Conservation (phyloP, 805 yeast genomes). For the Nakazawaea molendinolei region DNA sequence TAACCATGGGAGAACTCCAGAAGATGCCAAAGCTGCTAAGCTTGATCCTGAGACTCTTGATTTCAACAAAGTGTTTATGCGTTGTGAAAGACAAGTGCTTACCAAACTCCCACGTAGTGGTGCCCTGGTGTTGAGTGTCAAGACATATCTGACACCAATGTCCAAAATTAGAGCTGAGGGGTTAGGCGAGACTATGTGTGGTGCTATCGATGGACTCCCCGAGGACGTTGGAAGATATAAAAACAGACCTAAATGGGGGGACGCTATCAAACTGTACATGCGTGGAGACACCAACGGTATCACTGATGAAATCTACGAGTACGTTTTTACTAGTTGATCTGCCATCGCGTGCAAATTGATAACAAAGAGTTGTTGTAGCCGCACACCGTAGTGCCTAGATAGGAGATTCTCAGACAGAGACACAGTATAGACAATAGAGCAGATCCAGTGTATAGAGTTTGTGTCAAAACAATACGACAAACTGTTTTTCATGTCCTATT, state of each 20-base stretch:
- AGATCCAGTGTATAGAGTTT: no score
- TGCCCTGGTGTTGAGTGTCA: conserved; percentile 43
- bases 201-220: conserved; percentile 61
- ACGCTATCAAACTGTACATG: conserved; percentile 43
- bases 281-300: conserved; percentile 30
- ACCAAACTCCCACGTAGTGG: conserved; percentile 43
- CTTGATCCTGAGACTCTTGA: conserved; percentile 25
- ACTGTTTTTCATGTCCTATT: no score
- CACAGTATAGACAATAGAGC: no score
- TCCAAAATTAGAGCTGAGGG: conserved; percentile 38
- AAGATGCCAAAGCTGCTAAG: conserved; percentile 28
- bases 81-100: conserved; percentile 55
- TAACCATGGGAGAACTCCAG: conserved; percentile 29
- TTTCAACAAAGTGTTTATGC: conserved; percentile 42
- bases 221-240: conserved; percentile 56
- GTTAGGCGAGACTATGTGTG: conserved; percentile 43
- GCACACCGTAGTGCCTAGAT: no score
- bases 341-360: no score
- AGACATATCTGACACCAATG: conserved; percentile 54
- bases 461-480: no score
- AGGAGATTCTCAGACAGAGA: no score
- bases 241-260: conserved; percentile 62
- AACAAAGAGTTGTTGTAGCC: no score
- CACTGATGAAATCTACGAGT: conserved; percentile 19
- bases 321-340: conserved; percentile 14